Conservation (phyloP, 2,329 filamentous ascomycete genomes). For the Fusarium torreyae region DNA sequence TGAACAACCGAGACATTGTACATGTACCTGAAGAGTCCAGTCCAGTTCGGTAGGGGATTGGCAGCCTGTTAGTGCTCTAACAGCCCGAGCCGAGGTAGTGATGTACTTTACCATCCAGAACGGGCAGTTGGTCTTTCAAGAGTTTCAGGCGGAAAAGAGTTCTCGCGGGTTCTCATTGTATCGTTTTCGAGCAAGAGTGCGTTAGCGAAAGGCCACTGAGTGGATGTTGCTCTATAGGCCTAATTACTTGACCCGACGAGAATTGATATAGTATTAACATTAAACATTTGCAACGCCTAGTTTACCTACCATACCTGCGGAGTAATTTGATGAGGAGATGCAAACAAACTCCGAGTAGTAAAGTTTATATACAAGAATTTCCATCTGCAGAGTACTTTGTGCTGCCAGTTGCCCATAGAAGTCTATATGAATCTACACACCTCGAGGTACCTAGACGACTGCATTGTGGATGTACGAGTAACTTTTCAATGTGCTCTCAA, state of each 20-base stretch:
- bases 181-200: not conserved
- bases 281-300: not conserved
- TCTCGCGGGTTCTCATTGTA: too few relatives aligned
- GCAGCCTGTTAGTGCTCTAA: not conserved
- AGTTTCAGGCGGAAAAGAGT: not conserved
- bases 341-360: not conserved
- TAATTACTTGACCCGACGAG: not conserved
- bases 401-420: too few relatives aligned
- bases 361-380: not conserved
- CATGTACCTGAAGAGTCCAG: constrained; percentile 1
- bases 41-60: constrained; percentile 3
- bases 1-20: constrained; percentile 9
- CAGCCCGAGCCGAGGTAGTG: not conserved
- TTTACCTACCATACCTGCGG: not conserved
- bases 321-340: not conserved
- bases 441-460: too few relatives aligned
- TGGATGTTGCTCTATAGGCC: not conserved
- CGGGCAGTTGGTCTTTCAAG: too few relatives aligned
- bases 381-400: not conserved
- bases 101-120: not conserved
- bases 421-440: not conserved
- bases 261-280: not conserved
- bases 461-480: not conserved
- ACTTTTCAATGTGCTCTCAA: not conserved
- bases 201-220: too few relatives aligned